phyloP scores from a whole-genome alignment of 2,329 filamentous ascomycete species.

The Botryosphaeria dothidea region DNA sequence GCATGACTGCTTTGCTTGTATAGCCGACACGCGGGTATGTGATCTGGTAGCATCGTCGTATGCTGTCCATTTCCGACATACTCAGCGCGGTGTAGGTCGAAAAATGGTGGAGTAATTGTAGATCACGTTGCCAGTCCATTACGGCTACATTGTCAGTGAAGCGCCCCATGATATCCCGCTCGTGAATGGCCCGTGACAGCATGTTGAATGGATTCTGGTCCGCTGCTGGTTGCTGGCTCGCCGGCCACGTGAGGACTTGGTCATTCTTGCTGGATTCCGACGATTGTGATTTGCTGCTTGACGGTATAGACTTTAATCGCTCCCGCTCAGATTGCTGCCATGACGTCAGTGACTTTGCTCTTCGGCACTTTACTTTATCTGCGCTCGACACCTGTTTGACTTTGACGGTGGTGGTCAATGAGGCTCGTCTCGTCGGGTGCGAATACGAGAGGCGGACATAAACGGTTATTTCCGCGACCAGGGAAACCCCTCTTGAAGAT shows the following conservation, averaged over 20 bases:
- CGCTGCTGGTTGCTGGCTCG: neutral
- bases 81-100: conserved; percentile 17
- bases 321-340: conserved; percentile 5
- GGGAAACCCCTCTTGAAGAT: neutral
- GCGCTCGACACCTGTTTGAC: no score
- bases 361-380: neutral
- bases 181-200: conserved; percentile 17
- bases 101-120: conserved; percentile 20
- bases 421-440: neutral
- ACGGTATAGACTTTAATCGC: conserved; percentile 8
- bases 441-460: neutral
- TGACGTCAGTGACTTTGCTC: neutral
- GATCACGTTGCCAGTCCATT: conserved; percentile 19
- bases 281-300: conserved; percentile 12
- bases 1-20: conserved; percentile 19
- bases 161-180: conserved; percentile 22
- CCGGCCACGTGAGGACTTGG: neutral
- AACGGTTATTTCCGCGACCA: neutral
- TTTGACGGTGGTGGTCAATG: neutral
- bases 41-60: conserved; percentile 16
- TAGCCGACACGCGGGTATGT: conserved; percentile 15
- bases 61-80: conserved; percentile 15
- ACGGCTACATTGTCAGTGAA: conserved; percentile 21
- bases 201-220: conserved; percentile 20
- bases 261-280: conserved; percentile 17